phyloP scores from a whole-genome alignment of 2,329 filamentous ascomycete genomes.

The Colletotrichum filicis region DNA sequence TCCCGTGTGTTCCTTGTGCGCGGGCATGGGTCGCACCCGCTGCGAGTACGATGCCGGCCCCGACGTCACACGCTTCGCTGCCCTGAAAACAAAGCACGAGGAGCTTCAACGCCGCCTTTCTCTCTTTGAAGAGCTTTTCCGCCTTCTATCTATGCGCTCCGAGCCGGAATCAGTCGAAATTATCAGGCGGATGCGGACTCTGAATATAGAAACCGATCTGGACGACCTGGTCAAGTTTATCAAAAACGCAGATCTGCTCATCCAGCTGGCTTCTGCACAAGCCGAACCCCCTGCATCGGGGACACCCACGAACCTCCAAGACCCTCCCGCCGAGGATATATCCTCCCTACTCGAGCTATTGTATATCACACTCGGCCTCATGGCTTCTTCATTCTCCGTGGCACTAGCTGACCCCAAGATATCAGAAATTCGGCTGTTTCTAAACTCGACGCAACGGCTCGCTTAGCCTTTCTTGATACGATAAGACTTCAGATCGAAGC shows the following conservation, averaged over 20 bases:
- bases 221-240: slow-evolving; percentile 34
- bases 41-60: slow-evolving; percentile 37
- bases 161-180: slow-evolving; percentile 35
- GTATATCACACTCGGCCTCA: slow-evolving; percentile 10
- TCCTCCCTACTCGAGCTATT: slow-evolving; percentile 21
- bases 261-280: slow-evolving; percentile 21
- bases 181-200: slow-evolving; percentile 30
- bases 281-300: slow-evolving; percentile 8
- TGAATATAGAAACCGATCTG: slow-evolving; percentile 27
- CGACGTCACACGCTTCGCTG: slow-evolving; percentile 34
- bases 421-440: slow-evolving; percentile 21
- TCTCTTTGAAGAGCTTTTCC: slow-evolving; percentile 34
- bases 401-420: slow-evolving; percentile 6
- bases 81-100: slow-evolving; percentile 32
- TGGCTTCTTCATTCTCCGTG: neutral
- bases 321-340: slow-evolving; percentile 14
- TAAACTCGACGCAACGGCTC: slow-evolving; percentile 21
- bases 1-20: slow-evolving; percentile 35
- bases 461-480: slow-evolving; percentile 9
- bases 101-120: slow-evolving; percentile 29
- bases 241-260: slow-evolving; percentile 35
- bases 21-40: slow-evolving; percentile 29
- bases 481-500: slow-evolving; percentile 24
- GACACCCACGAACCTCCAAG: neutral
- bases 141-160: slow-evolving; percentile 27